A percentile compares a stretch with the other conserved stretches of the same genome.
phyloP scores from a whole-genome alignment of 805 yeast genomes.

The Starmera caribaea region DNA sequence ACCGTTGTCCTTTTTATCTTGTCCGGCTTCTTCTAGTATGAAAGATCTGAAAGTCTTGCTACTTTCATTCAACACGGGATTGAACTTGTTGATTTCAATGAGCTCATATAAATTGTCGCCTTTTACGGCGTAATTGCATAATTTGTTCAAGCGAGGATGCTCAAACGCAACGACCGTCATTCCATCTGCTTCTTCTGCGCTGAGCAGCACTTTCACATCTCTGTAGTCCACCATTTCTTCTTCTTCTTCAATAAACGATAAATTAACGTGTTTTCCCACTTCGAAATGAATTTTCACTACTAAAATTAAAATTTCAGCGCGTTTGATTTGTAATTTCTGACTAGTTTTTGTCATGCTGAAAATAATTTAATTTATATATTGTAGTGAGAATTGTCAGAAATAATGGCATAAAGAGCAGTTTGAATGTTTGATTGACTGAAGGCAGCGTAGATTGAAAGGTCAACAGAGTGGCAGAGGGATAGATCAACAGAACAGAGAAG shows the following conservation, averaged over 20 bases:
- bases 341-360: too few species aligned
- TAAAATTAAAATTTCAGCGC: too few species aligned
- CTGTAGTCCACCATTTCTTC: not conserved
- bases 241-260: too few species aligned
- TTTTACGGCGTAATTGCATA: constrained; percentile 7
- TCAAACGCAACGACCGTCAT: constrained; percentile 9
- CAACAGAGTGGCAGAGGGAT: too few species aligned
- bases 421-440: too few species aligned
- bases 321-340: too few species aligned
- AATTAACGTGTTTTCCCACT: too few species aligned
- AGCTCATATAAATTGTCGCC: constrained; percentile 27
- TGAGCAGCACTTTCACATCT: constrained; percentile 6
- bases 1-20: constrained; percentile 5
- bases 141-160: constrained; percentile 9
- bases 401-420: too few species aligned
- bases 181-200: constrained; percentile 3
- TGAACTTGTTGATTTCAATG: constrained; percentile 27
- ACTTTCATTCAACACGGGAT: constrained; percentile 21
- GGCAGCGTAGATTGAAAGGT: too few species aligned
- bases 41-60: constrained; percentile 32
- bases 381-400: too few species aligned
- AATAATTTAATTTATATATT: too few species aligned
- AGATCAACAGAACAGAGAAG: not conserved
- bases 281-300: too few species aligned
- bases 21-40: constrained; percentile 16